These are phyloP conservation scores for Mortierella sp. DNA, from an alignment of 371 early-diverging fungal genomes.

Conservation along the genomic window DNA sequence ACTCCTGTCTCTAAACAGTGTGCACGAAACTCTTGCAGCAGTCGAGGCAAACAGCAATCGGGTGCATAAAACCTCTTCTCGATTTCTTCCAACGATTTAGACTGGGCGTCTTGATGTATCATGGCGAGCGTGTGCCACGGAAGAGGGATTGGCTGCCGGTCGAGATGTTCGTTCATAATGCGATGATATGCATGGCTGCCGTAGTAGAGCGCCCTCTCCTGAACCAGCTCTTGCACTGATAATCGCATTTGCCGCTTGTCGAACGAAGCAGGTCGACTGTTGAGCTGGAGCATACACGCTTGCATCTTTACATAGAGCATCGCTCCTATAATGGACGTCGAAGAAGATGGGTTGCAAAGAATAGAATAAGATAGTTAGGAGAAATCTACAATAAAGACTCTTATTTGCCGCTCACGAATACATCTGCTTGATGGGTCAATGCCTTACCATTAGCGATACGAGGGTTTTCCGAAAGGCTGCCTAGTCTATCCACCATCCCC, in stretches of 20 bases:
- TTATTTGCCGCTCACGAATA: too few species aligned
- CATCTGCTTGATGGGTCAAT: too few species aligned
- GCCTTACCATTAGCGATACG: not conserved
- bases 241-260: conserved; percentile 1
- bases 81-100: conserved; percentile 24
- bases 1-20: conserved; percentile 20
- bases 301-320: conserved; percentile 20
- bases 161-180: conserved; percentile 37
- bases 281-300: conserved; percentile 16
- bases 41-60: not conserved
- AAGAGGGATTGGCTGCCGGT: conserved; percentile 29
- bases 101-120: conserved; percentile 35
- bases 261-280: not conserved
- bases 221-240: not conserved
- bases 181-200: conserved; percentile 25
- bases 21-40: conserved; percentile 21
- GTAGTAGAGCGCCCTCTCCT: conserved; percentile 10
- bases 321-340: conserved; percentile 12
- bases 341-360: too few species aligned
- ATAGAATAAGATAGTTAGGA: too few species aligned
- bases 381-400: too few species aligned
- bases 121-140: conserved; percentile 43
- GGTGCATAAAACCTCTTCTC: conserved; percentile 13
- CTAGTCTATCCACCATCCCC: not conserved
- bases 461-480: not conserved